Base-by-base conservation (phyloP, 2,329 filamentous ascomycete genomes). In the Ophiobolus disseminans region DNA sequence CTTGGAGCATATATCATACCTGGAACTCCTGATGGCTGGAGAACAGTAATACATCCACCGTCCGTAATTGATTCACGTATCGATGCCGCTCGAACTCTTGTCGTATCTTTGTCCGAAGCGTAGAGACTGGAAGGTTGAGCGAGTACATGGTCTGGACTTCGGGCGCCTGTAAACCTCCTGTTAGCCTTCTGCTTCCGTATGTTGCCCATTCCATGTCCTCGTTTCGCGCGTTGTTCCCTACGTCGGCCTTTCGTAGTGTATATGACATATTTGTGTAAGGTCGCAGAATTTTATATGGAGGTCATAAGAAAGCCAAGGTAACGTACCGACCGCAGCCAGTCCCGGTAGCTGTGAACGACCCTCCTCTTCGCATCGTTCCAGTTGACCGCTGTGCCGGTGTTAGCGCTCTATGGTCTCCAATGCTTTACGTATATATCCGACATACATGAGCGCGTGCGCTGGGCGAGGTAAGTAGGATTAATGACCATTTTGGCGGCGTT, bases 111-210 rank as follows among this genome's bases (percentile, higher is more conserved):
- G 93, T 95, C 65, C 94, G 89, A 72, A 99, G 87, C 57, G 84
- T 82, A 31, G 93, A 89, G 43, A 97, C 86, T 43, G 93, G 91
- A 70, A 96, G 85, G 73, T 90, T 90, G 69, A 99, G 81, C 55
- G 89, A 89, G 85, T 99, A 99, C 91, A 97, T 96, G 55, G 86
- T 89, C 76, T 97, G 94, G 71, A 99, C 93, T 75, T 97, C 92
- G 53, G 94, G 93, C 31, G 91, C 91, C 94, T 99, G 73, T 50
- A 39, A 14, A 10, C 7, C 20, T 25, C 20, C 9, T 21, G 42
- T 67, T 45, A 62, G 57, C 32, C 28, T n/a, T 22, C 8, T 7
- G 16, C 17, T 20, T n/a, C n/a, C n/a, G n/a, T n/a, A n/a, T n/a
- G n/a, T n/a, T n/a, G n/a, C n/a, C n/a, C n/a, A n/a, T n/a, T n/a